A percentile compares a stretch with the other conserved stretches of the same genome.
Evolutionary conservation across 805 yeast species (phyloP).

Genomic region (Lachancea sp.): DNA sequence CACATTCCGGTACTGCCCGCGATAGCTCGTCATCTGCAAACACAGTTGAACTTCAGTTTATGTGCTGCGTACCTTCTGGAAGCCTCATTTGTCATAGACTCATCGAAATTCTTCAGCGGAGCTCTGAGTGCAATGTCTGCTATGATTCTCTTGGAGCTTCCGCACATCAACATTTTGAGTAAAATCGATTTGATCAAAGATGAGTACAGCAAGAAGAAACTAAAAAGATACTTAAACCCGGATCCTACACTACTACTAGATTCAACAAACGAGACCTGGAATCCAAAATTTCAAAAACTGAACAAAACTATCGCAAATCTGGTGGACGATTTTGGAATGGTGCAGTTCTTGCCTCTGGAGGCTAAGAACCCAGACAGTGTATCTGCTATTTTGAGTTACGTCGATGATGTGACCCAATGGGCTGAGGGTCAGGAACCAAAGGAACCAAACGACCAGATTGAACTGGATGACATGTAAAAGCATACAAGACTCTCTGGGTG

Average conservation of each 20-base stretch:
- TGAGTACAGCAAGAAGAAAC: slow-evolving; percentile 63
- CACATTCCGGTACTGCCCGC: slow-evolving; percentile 92
- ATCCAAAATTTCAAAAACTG: slow-evolving; percentile 61
- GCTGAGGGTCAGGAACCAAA: slow-evolving; percentile 94
- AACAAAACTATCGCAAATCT: slow-evolving; percentile 80
- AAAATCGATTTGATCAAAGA: slow-evolving; percentile 83
- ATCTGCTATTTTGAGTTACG: slow-evolving; percentile 76
- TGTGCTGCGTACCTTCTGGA: slow-evolving; percentile 92
- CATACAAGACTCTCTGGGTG: slow-evolving; percentile 5
- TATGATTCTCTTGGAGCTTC: slow-evolving; percentile 89
- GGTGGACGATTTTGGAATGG: slow-evolving; percentile 98
- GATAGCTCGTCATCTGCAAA: slow-evolving; percentile 76
- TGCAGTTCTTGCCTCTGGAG: slow-evolving; percentile 87
- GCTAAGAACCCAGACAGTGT: slow-evolving; percentile 70
- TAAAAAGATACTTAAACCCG: slow-evolving; percentile 83
- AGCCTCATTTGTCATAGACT: slow-evolving; percentile 89
- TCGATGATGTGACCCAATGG: slow-evolving; percentile 98
- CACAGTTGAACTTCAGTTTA: slow-evolving; percentile 71
- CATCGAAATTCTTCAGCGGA: slow-evolving; percentile 89
- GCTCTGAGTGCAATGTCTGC: slow-evolving; percentile 97
- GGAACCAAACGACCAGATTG: slow-evolving; percentile 78
- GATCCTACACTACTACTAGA: slow-evolving; percentile 71
- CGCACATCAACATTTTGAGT: slow-evolving; percentile 86
- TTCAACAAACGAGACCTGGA: slow-evolving; percentile 43
- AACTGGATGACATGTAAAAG: slow-evolving; percentile 52